Percentiles rank a stretch among this genome's conserved stretches.
Evolutionary conservation across 2,329 filamentous ascomycete species (phyloP).

Genomic region (Penicillium glabrum): DNA sequence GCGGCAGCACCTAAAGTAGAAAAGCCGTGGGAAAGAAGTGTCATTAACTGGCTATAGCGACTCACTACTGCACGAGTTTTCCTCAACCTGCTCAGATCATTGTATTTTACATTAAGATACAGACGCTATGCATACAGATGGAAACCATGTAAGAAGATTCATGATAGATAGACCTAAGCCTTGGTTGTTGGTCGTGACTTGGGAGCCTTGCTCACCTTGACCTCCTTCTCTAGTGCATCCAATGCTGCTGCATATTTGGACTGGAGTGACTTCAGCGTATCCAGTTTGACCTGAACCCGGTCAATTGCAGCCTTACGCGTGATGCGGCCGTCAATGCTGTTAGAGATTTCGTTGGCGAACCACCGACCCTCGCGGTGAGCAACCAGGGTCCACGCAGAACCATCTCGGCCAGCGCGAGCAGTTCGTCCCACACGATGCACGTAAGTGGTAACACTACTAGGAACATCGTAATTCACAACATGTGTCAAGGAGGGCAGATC

Average conservation of each 20-base stretch:
- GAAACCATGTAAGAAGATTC: not conserved
- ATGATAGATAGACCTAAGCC: not conserved
- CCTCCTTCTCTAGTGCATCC: slow-evolving; percentile 39
- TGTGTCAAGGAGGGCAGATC: slow-evolving; percentile 77
- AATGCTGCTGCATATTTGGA: slow-evolving; percentile 35
- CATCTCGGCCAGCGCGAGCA: slow-evolving; percentile 73
- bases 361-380: slow-evolving; percentile 80
- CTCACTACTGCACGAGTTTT: no score
- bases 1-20: no score
- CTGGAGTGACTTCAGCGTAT: slow-evolving; percentile 29
- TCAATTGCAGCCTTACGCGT: slow-evolving; percentile 29
- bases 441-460: slow-evolving; percentile 76
- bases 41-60: no score
- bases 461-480: slow-evolving; percentile 93
- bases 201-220: slow-evolving; percentile 21
- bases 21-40: no score
- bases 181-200: not conserved
- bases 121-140: slow-evolving; percentile 12
- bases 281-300: slow-evolving; percentile 31
- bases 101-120: not conserved
- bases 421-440: slow-evolving; percentile 91
- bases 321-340: slow-evolving; percentile 37
- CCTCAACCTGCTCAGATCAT: not conserved
- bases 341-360: slow-evolving; percentile 85
- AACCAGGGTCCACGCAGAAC: slow-evolving; percentile 83